Percentiles rank a stretch among this genome's conserved stretches.
These are phyloP conservation scores for Cystofilobasidium macerans DNA, from an alignment of 768 basidiomycete species.

Conservation along the genomic window DNA sequence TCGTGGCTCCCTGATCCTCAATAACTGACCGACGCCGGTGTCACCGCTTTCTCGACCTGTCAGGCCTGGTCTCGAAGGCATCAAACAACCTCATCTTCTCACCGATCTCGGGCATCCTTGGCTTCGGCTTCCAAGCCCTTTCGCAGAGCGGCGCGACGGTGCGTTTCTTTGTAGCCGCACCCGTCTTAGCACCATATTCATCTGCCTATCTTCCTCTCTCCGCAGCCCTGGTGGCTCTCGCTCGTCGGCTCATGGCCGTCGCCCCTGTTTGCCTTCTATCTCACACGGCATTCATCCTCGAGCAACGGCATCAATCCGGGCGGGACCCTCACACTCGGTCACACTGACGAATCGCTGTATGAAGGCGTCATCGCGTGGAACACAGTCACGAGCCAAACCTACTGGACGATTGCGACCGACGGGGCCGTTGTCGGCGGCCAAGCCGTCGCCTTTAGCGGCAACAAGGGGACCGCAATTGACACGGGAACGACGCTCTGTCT, in stretches of 20 bases:
- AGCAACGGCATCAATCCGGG: neutral
- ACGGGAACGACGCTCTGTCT: conserved; percentile 33
- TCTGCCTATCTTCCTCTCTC: neutral
- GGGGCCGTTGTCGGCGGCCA: conserved; percentile 31
- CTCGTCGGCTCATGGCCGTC: neutral
- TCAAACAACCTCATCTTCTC: conserved; percentile 11
- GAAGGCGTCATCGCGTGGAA: conserved; percentile 9
- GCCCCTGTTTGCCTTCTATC: conserved; percentile 15
- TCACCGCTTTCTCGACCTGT: neutral
- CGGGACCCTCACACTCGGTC: conserved; percentile 5
- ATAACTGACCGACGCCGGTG: no score
- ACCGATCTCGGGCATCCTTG: conserved; percentile 17
- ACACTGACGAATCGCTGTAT: conserved; percentile 2
- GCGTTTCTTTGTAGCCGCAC: neutral
- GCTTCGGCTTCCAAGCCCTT: conserved; percentile 8
- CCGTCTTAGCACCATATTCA: neutral
- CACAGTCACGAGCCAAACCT: conserved; percentile 7
- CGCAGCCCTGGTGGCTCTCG: conserved; percentile 16
- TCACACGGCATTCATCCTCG: conserved; percentile 15
- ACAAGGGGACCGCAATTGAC: conserved; percentile 30
- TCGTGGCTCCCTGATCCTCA: no score
- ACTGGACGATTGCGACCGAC: conserved; percentile 13
- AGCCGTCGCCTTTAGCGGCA: conserved; percentile 32
- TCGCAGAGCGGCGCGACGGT: conserved; percentile 1
- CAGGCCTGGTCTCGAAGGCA: conserved; percentile 8